A percentile compares a stretch with the other conserved stretches of the same genome.
Conservation (phyloP, 2,329 filamentous ascomycete genomes). For the Stachybotrys chartarum region DNA sequence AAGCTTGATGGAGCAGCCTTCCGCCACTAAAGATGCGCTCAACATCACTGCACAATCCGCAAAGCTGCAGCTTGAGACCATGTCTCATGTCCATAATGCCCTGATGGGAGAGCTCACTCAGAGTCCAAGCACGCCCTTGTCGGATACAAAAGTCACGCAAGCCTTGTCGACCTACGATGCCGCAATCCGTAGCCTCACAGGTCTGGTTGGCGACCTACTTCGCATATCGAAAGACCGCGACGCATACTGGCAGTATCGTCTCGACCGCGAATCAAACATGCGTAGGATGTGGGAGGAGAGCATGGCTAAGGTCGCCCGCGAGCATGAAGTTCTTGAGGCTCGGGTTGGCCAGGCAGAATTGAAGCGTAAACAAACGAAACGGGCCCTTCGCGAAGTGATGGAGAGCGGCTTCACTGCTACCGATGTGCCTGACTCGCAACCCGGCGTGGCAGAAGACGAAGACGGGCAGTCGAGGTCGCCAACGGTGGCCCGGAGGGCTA, state of each 20-base stretch:
- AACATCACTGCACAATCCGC: slow-evolving; percentile 96
- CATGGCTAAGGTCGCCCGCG: slow-evolving; percentile 92
- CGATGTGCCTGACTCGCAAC: slow-evolving; percentile 19
- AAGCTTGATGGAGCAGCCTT: slow-evolving; percentile 66
- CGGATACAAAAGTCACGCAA: slow-evolving; percentile 67
- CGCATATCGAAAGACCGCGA: slow-evolving; percentile 93
- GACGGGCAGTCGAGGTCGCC: slow-evolving; percentile 29
- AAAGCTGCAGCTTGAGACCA: slow-evolving; percentile 83
- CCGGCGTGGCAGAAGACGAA: slow-evolving; percentile 22
- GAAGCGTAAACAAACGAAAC: slow-evolving; percentile 84
- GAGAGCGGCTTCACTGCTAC: slow-evolving; percentile 39
- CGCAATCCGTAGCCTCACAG: slow-evolving; percentile 80
- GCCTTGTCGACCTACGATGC: slow-evolving; percentile 82
- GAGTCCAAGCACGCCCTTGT: slow-evolving; percentile 65
- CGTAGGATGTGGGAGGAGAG: slow-evolving; percentile 98
- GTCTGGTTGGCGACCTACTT: slow-evolving; percentile 75
- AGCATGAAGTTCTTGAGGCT: slow-evolving; percentile 86
- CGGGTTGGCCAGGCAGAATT: slow-evolving; percentile 83
- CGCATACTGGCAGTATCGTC: slow-evolving; percentile 90
- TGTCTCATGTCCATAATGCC: slow-evolving; percentile 79
- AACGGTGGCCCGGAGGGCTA: slow-evolving; percentile 43
- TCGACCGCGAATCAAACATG: slow-evolving; percentile 87
- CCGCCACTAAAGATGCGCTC: slow-evolving; percentile 83
- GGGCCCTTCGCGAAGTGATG: slow-evolving; percentile 78
- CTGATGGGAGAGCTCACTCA: slow-evolving; percentile 60